These are phyloP conservation scores for Flaveria brownii DNA, from an alignment of 129 eudicot genomes.

Conservation along the genomic window DNA sequence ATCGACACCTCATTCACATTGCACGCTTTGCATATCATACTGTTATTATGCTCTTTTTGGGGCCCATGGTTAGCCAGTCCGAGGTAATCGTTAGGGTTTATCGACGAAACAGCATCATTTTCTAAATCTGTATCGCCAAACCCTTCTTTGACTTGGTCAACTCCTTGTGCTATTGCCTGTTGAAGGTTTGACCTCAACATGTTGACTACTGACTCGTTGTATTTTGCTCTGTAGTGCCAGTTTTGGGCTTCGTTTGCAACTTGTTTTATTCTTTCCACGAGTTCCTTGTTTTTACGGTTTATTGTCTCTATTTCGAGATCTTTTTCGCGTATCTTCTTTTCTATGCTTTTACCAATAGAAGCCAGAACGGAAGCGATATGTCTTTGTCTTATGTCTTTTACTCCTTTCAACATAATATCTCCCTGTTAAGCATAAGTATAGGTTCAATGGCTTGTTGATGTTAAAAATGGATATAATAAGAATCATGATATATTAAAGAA, in stretches of 20 bases:
- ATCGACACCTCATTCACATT: constrained; percentile 63
- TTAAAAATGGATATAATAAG: constrained; percentile 2
- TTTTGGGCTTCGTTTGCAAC: constrained; percentile 82
- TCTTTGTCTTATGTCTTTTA: constrained; percentile 70
- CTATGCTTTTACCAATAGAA: constrained; percentile 57
- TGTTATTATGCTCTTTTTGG: constrained; percentile 19
- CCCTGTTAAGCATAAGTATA: constrained; percentile 50
- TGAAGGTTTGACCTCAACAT: constrained; percentile 68
- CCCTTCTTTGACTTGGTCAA: constrained; percentile 78
- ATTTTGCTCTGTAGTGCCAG: constrained; percentile 92
- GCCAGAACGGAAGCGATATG: constrained; percentile 73
- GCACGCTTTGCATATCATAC: constrained; percentile 65
- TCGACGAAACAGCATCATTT: constrained; percentile 68
- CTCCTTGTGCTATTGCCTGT: constrained; percentile 67
- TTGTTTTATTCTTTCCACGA: constrained; percentile 71
- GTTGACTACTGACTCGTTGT: constrained; percentile 80
- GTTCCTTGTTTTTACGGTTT: constrained; percentile 78
- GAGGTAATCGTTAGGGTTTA: constrained; percentile 60
- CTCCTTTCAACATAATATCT: constrained; percentile 69
- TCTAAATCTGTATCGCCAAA: constrained; percentile 77
- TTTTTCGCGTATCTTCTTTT: constrained; percentile 69
- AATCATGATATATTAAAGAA: constrained; percentile 2
- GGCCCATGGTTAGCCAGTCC: constrained; percentile 33
- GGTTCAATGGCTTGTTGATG: neutral
- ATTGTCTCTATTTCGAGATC: constrained; percentile 72